Evolutionary conservation across 148 eudicot species (phyloP).

Genomic region (Selenicereus undatus): DNA sequence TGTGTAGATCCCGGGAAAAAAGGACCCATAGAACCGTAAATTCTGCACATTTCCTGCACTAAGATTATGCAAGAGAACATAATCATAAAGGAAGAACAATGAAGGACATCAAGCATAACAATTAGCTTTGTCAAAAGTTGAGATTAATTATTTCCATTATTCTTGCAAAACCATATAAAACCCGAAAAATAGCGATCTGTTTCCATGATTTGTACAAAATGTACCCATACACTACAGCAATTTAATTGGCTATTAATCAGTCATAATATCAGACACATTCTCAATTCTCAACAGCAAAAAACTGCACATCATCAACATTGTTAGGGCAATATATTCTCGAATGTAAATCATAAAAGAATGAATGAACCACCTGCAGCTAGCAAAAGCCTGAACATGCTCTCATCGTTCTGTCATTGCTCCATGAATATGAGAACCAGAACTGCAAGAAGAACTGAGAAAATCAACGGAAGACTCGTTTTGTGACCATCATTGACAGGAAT

Average conservation of each 20-base stretch:
- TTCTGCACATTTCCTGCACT: too few species aligned
- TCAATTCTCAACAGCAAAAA: slow-evolving; percentile 18
- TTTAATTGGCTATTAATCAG: slow-evolving; percentile 20
- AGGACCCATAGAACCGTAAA: neutral
- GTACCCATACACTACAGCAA: slow-evolving; percentile 23
- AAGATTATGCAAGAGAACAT: too few species aligned
- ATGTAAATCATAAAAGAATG: slow-evolving; percentile 32
- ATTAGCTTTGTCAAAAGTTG: slow-evolving; percentile 2
- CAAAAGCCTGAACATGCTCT: slow-evolving; percentile 15
- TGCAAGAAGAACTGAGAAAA: slow-evolving; percentile 33
- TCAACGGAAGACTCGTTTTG: slow-evolving; percentile 17
- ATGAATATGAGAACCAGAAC: slow-evolving; percentile 33
- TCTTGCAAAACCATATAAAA: neutral
- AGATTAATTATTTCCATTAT: slow-evolving; percentile 8
- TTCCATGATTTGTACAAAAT: slow-evolving; percentile 25
- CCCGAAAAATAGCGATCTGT: neutral
- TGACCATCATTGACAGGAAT: slow-evolving; percentile 43
- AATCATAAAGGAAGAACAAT: neutral
- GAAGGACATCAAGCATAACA: neutral
- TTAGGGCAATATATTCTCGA: slow-evolving; percentile 1
- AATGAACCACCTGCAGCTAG: slow-evolving; percentile 26
- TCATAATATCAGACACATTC: slow-evolving; percentile 11
- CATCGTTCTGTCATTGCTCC: slow-evolving; percentile 25
- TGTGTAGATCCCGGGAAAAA: neutral
- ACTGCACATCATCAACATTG: slow-evolving; percentile 15